Conservation (phyloP, 352 stramenopile genomes). For the Pythium rhizo-oryzae region DNA sequence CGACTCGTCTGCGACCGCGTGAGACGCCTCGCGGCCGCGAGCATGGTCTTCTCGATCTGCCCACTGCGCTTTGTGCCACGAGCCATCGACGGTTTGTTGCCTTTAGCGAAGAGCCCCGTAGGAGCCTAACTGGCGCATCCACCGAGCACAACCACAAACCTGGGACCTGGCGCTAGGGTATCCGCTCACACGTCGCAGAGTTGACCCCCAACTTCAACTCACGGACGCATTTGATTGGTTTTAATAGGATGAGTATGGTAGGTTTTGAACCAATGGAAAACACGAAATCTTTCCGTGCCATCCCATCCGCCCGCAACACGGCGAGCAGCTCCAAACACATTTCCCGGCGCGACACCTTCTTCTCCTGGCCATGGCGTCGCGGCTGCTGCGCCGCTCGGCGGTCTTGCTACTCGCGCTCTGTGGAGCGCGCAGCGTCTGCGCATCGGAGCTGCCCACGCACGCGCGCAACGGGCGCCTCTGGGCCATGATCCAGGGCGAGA, state of each 20-base stretch:
- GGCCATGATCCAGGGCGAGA: conserved; percentile 54
- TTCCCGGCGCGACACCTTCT: no score
- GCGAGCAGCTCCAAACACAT: background rate
- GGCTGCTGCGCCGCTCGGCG: conserved; percentile 6
- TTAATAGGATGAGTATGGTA: background rate
- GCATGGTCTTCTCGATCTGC: no score
- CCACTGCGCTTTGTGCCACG: background rate
- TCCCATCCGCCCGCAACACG: no score
- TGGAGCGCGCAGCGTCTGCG: background rate
- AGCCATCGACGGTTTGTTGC: background rate
- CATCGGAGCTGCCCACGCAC: conserved; percentile 29
- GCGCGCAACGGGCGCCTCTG: conserved; percentile 56
- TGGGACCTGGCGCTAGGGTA: background rate
- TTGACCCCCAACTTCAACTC: background rate
- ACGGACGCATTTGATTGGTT: background rate
- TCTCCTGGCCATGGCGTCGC: conserved; percentile 5
- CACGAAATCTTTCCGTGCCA: background rate
- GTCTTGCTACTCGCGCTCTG: conserved; percentile 14
- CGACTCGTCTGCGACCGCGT: background rate
- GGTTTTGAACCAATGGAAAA: background rate
- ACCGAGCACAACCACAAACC: no score
- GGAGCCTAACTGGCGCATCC: background rate
- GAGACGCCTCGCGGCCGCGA: background rate
- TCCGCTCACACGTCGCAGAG: conserved; percentile 3
- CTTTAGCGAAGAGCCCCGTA: no score